Evolutionary conservation across 345 rosid genomes (phyloP).

Genomic region (Pseudoturritis turrita): DNA sequence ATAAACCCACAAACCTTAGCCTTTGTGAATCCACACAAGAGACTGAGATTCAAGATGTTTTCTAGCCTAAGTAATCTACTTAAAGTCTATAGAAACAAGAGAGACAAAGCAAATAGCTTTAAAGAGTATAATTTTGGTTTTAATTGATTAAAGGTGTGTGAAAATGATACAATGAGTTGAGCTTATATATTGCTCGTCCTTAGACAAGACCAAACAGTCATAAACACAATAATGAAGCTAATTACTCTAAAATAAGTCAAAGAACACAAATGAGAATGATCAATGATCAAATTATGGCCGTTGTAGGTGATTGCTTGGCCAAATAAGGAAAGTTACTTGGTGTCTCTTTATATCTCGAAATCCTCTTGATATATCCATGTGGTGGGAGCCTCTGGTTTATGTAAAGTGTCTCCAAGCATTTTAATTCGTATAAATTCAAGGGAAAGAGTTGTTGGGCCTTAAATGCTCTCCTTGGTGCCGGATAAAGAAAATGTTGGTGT

Average conservation of each 20-base stretch:
- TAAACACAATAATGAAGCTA: too few relatives aligned
- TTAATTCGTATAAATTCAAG: too few relatives aligned
- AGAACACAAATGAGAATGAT: background rate
- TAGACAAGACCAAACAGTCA: too few relatives aligned
- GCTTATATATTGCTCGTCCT: too few relatives aligned
- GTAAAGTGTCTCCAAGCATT: background rate
- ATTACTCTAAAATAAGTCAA: background rate
- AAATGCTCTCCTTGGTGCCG: background rate
- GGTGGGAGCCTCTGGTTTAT: background rate
- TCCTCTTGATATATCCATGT: background rate
- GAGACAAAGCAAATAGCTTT: background rate
- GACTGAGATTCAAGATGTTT: background rate
- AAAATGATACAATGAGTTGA: too few relatives aligned
- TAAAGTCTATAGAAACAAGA: background rate
- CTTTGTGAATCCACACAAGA: background rate
- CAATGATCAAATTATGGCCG: background rate
- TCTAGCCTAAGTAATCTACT: background rate
- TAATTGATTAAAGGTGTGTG: too few relatives aligned
- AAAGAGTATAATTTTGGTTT: too few relatives aligned
- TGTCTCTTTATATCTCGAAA: background rate
- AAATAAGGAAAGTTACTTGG: background rate
- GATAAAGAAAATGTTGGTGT: background rate
- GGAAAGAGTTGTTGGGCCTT: too few relatives aligned
- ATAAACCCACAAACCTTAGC: background rate
- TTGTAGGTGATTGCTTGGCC: background rate